These are phyloP conservation scores for Actinomortierella wolfii DNA, from an alignment of 371 early-diverging fungal species.

Conservation along the genomic window DNA sequence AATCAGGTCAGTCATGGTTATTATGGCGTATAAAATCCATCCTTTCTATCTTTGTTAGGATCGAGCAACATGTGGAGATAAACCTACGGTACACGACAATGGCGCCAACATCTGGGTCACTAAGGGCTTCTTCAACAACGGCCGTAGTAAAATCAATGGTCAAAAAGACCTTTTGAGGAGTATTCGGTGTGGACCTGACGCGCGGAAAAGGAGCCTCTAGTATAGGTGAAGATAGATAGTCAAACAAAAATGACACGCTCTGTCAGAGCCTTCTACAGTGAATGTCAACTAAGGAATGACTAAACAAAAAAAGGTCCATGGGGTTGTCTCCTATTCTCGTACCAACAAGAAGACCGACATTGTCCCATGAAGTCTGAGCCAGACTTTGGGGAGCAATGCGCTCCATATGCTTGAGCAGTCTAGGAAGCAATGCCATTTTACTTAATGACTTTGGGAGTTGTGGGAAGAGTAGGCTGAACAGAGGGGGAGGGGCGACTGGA, in stretches of 20 bases:
- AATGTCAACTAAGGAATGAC: conserved; percentile 1
- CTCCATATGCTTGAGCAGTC: conserved; percentile 60
- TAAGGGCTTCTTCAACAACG: conserved; percentile 90
- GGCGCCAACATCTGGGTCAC: conserved; percentile 81
- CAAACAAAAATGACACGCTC: too few species aligned
- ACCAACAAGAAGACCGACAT: conserved; percentile 92
- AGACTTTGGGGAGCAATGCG: conserved; percentile 88
- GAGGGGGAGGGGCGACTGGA: background rate
- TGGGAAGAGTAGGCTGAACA: background rate
- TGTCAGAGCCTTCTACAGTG: conserved; percentile 5
- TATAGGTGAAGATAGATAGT: conserved; percentile 4
- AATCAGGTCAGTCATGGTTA: too few species aligned
- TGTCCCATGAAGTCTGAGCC: conserved; percentile 96
- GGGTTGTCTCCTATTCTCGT: conserved; percentile 8
- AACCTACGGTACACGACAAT: conserved; percentile 84
- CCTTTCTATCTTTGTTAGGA: too few species aligned
- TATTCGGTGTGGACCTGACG: conserved; percentile 14
- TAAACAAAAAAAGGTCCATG: background rate
- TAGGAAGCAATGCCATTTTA: conserved; percentile 62
- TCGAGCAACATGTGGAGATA: background rate
- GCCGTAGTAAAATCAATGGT: conserved; percentile 93
- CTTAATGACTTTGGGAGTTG: background rate
- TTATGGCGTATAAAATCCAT: too few species aligned
- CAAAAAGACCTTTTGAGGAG: conserved; percentile 79
- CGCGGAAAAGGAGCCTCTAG: conserved; percentile 77